A percentile compares a stretch with the other conserved stretches of the same genome.
These are phyloP conservation scores for Beauveria varroae DNA, from an alignment of 2,329 filamentous ascomycete species.

Conservation along the genomic window DNA sequence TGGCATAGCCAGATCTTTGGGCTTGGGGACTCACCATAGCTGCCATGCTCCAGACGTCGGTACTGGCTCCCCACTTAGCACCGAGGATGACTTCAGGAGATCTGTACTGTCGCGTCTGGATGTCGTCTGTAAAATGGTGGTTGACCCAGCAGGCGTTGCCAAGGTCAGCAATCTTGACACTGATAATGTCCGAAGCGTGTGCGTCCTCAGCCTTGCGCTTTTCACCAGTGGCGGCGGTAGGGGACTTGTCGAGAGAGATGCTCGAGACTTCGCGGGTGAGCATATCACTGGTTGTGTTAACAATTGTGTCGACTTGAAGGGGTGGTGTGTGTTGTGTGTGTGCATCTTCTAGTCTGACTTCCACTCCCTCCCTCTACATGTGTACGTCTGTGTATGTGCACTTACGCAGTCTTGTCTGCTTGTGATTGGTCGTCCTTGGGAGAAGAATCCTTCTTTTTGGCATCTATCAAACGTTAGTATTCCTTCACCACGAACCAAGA, in stretches of 20 bases:
- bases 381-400: conserved; percentile 14
- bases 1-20: background rate
- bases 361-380: background rate
- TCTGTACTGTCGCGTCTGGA: conserved; percentile 93
- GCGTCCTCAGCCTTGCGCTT: conserved; percentile 56
- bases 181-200: conserved; percentile 65
- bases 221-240: conserved; percentile 48
- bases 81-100: conserved; percentile 96
- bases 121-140: conserved; percentile 98
- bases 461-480: conserved; percentile 18
- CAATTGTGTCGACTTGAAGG: background rate
- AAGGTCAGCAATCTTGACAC: conserved; percentile 96
- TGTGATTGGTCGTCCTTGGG: conserved; percentile 66
- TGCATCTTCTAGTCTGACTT: background rate
- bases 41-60: conserved; percentile 99
- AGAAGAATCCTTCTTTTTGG: conserved; percentile 34
- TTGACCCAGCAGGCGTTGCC: conserved; percentile 98
- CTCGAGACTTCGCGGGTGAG: conserved; percentile 89
- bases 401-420: conserved; percentile 90
- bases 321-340: background rate
- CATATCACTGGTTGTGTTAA: conserved; percentile 56
- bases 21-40: conserved; percentile 67
- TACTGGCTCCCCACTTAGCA: conserved; percentile 98
- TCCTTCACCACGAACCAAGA: too few relatives aligned
- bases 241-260: conserved; percentile 79